Conservation (phyloP, 805 yeast genomes). For the Kuraishia hungarica region DNA sequence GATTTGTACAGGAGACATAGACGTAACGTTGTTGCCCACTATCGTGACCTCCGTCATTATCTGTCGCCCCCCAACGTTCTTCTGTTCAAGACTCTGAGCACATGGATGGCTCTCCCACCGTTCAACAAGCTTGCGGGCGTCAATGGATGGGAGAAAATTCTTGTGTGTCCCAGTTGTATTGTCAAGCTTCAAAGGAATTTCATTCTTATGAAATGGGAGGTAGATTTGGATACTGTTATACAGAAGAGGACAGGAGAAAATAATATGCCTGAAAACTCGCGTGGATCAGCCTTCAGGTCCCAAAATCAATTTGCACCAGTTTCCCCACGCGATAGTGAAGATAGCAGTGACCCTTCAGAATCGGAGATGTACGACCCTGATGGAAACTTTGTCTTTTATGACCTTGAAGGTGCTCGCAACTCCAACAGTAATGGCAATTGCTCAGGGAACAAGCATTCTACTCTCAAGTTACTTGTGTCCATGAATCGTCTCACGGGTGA, state of each 20-base stretch:
- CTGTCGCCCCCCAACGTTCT: conserved; percentile 18
- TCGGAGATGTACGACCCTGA: conserved; percentile 15
- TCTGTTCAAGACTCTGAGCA: conserved; percentile 18
- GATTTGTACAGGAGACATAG: background rate
- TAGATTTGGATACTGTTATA: conserved; percentile 17
- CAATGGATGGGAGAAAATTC: conserved; percentile 22
- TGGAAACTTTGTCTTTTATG: background rate
- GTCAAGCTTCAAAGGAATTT: conserved; percentile 19
- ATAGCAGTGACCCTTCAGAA: conserved; percentile 22
- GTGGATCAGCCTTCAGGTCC: conserved; percentile 6
- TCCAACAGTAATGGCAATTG: conserved; percentile 14
- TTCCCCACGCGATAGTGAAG: conserved; percentile 10
- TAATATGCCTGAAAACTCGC: conserved; percentile 7
- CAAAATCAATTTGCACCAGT: conserved; percentile 5
- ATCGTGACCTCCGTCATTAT: conserved; percentile 17
- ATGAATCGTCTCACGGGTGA: conserved; percentile 26
- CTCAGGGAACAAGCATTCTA: conserved; percentile 8
- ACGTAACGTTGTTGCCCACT: conserved; percentile 9
- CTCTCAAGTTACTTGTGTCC: conserved; percentile 16
- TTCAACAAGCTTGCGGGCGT: conserved; percentile 21
- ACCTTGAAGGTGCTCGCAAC: conserved; percentile 1
- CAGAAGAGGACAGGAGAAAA: background rate
- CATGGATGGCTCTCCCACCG: conserved; percentile 28
- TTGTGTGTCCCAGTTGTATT: conserved; percentile 21
- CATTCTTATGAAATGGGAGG: conserved; percentile 18